Base-by-base conservation (phyloP, 345 rosid genomes). In the Zanthoxylum bungeanum region DNA sequence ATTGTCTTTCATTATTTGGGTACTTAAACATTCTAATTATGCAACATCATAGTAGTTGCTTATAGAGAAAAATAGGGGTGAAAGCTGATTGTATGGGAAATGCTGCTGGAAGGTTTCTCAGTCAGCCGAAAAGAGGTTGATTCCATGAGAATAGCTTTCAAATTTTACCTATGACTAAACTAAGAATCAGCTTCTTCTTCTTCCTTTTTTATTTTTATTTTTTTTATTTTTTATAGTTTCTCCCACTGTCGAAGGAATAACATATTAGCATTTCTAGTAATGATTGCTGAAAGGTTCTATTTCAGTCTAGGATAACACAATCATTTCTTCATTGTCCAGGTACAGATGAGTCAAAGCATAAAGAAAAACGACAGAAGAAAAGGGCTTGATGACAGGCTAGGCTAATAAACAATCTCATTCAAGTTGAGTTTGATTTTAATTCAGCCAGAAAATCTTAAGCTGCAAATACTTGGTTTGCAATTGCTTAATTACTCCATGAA, bases 281-380 rank as follows among this genome's bases (percentile, higher is more conserved):
- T 1, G 2, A 19, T n/a, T 60, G 12, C 46, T 57, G 61, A 57
- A 16, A 57, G 37, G n/a, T 28, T 28, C 37, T 57, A 57, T 30
- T 4, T 57, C n/a, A 4, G 39, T 30, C 16, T 57, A 57, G 22
- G 60, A 33, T 57, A 2, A 21, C 28, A 27, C 64, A 30, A 67
- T 74, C 67, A 51, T n/a, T 74, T 74, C 55, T 17, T 25, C 5
- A 31, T 58, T 73, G 63, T 74, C 58, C 81, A 83, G 91, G 73
- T 70, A 66, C 73, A n/a, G 76, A 82, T 64, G 87, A 81, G 28
- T 67, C 79, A 40, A 61, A 75, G 42, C 79, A 66, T 77, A 74
- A 87, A 67, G 92, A 81, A 60, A 86, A 86, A 67, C 82, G 70
- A 71, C 85, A 67, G 79, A 87, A 85, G 87, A 84, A 62, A 86